Base-by-base conservation (phyloP, 495 filamentous ascomycete genomes). In the Podospora sp. region DNA sequence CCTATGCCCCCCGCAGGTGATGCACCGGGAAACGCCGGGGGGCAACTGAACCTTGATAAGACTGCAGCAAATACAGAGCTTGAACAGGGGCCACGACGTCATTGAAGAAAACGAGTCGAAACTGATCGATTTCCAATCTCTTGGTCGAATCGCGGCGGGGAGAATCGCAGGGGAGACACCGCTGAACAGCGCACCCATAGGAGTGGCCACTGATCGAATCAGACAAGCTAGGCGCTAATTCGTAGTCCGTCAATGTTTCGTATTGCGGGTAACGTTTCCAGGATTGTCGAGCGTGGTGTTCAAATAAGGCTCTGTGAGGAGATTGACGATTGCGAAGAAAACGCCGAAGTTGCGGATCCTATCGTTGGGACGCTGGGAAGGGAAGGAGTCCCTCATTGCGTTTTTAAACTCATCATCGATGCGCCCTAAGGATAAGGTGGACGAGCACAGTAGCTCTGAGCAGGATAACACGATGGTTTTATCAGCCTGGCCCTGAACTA, bases 131-230 rank as follows among this genome's bases (percentile, higher is more conserved):
- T 16, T 67, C 57, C 7, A 67, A 62, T 12, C n/a, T 36, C 56
- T 67, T 61, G 14, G 49, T 67, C 5, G 57, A 20, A 18, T 67
- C 65, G 16, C 57, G 57, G 1, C 57, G 56, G 2, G 65, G 65
- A 25, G 61, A 67, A 18, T 67, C 65, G 25, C 58, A 67, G 6
- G 56, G 56, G 2, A 67, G 58, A 40, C 65, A 67, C 36, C 65
- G 21, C 49, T 67, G 57, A 21, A 67, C 46, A 1, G 65, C 65
- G 56, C 61, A 53, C 12, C 65, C 65, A 40, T 61, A 67, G 8
- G 46, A 55, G 9, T 61, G 36, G 7, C 65, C 65, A 6, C 36
- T 57, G 12, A 67, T 40, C 25, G 6, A 27, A 25, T 67, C 57
- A 27, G 57, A 29, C 58, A 25, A 26, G 24, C 65, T 36, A 2